These are phyloP conservation scores for Nothophaeocryptopus gaeumannii DNA, from an alignment of 2,329 filamentous ascomycete species.

Conservation along the genomic window DNA sequence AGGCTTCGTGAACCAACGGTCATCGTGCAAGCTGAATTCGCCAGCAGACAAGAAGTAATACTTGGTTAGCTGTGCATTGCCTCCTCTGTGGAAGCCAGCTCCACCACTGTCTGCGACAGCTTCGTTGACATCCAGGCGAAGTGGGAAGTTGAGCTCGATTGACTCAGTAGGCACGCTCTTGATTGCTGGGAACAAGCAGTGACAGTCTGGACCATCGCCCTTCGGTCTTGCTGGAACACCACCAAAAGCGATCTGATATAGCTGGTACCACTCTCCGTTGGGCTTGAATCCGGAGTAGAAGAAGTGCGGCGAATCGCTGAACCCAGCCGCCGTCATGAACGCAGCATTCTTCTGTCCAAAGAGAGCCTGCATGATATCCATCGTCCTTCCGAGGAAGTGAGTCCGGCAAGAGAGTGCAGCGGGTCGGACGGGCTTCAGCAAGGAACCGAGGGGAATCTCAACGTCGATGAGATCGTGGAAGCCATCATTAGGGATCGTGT, in stretches of 20 bases:
- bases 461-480: constrained; percentile 29
- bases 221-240: constrained; percentile 28
- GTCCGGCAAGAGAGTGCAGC: constrained; percentile 27
- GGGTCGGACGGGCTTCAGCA: constrained; percentile 28
- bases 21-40: constrained; percentile 28
- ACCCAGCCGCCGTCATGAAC: constrained; percentile 29
- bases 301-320: constrained; percentile 29
- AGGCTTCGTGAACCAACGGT: constrained; percentile 27
- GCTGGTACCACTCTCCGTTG: constrained; percentile 43
- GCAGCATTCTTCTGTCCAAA: constrained; percentile 29
- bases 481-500: constrained; percentile 29
- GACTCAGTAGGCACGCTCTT: constrained; percentile 29
- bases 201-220: constrained; percentile 30
- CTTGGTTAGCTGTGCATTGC: constrained; percentile 25
- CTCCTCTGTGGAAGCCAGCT: constrained; percentile 27
- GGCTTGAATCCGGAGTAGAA: constrained; percentile 40
- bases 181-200: constrained; percentile 29
- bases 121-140: constrained; percentile 28
- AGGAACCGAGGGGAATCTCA: constrained; percentile 22
- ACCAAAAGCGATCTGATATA: constrained; percentile 39
- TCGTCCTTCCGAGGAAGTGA: constrained; percentile 28
- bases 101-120: constrained; percentile 28
- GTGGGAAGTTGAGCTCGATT: constrained; percentile 30
- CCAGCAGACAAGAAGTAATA: constrained; percentile 28
- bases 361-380: constrained; percentile 31